Conservation (phyloP, 192 early-diverging fungal genomes). For the Coemansia sp. region DNA sequence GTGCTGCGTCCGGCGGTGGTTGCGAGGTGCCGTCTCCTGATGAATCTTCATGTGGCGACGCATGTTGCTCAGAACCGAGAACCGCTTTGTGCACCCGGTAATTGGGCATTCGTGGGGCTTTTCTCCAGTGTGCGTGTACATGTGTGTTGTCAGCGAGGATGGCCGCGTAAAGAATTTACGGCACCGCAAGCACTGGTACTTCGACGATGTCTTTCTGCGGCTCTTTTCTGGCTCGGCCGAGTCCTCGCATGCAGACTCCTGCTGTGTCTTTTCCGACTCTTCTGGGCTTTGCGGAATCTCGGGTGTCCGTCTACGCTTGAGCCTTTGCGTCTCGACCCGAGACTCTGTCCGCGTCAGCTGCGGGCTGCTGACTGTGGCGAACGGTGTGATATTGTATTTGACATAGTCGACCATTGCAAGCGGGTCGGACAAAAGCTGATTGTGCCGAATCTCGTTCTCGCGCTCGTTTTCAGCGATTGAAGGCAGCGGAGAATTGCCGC, state of each 20-base stretch:
- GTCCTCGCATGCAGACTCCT: neutral
- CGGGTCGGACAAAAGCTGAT: neutral
- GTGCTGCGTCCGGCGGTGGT: neutral
- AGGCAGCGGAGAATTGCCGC: neutral
- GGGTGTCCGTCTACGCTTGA: neutral
- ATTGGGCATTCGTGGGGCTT: conserved; percentile 67
- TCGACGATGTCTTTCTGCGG: neutral
- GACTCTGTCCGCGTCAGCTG: neutral
- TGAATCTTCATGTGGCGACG: conserved; percentile 63
- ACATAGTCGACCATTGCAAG: neutral
- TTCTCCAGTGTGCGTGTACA: conserved; percentile 76
- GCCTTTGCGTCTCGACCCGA: neutral
- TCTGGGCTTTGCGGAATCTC: neutral
- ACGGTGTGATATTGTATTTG: neutral
- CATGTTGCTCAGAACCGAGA: conserved; percentile 76
- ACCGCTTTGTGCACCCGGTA: conserved; percentile 64
- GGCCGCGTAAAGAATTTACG: conserved; percentile 70
- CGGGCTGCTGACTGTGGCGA: neutral
- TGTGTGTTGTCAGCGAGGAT: conserved; percentile 68
- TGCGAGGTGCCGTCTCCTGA: neutral
- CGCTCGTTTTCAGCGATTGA: neutral
- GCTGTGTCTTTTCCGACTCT: neutral
- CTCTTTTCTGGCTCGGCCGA: no score
- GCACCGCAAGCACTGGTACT: conserved; percentile 64
- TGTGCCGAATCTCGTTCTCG: neutral